A percentile compares a stretch with the other conserved stretches of the same genome.
phyloP scores from a whole-genome alignment of 106 monocot species.

The Phalaenopsis aphrodite region DNA sequence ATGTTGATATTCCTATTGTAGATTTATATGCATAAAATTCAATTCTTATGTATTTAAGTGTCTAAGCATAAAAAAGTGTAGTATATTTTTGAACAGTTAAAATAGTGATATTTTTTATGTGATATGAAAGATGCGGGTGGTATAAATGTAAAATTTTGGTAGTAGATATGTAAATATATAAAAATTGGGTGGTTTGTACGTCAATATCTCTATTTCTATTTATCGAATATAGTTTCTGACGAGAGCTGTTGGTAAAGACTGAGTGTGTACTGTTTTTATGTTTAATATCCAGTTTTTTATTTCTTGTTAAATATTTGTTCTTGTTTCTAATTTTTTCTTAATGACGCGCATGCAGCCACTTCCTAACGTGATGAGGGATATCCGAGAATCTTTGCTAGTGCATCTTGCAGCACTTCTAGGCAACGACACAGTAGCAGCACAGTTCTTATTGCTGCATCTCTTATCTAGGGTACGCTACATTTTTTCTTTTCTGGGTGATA shows the following conservation, averaged over 20 bases:
- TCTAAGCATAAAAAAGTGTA: no score
- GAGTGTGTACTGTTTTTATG: neutral
- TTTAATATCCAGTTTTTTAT: neutral
- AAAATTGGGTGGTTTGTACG: no score
- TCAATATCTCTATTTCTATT: no score
- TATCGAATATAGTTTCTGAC: neutral
- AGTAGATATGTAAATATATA: no score
- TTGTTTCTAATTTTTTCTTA: neutral
- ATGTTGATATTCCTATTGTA: neutral
- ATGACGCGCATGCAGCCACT: conserved; percentile 31
- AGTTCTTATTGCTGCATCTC: conserved; percentile 80
- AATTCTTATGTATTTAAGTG: no score
- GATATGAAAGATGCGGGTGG: no score
- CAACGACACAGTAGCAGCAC: conserved; percentile 74
- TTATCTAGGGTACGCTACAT: conserved; percentile 56
- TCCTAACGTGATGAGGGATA: conserved; percentile 31
- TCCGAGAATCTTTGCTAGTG: conserved; percentile 61
- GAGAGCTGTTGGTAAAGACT: neutral
- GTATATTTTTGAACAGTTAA: no score
- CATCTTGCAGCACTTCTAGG: conserved; percentile 66
- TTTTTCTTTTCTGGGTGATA: neutral
- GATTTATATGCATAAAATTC: no score
- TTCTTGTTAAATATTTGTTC: conserved; percentile 10
- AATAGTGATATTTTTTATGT: no score
- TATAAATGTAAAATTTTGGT: no score